Evolutionary conservation across 2,329 filamentous ascomycete genomes (phyloP).

Genomic region (Colletotrichum sidae): DNA sequence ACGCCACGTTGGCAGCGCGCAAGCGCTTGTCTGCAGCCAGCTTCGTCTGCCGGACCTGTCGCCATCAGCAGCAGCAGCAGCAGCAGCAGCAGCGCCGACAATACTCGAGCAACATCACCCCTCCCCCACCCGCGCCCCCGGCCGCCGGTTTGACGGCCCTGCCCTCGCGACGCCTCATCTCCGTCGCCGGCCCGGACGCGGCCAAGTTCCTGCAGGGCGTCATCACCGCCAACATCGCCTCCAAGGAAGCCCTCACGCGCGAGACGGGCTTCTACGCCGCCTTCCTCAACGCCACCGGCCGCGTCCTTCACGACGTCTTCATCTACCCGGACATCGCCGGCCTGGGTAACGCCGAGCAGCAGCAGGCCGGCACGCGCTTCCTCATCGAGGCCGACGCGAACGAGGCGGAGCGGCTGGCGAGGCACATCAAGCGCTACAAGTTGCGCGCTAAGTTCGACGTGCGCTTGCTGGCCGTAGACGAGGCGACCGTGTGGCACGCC

Average conservation of each 20-base stretch:
- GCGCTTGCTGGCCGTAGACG: conserved; percentile 71
- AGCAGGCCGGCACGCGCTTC: conserved; percentile 51
- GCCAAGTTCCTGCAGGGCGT: conserved; percentile 90
- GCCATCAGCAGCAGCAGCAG: conserved; percentile 44
- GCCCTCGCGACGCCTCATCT: conserved; percentile 81
- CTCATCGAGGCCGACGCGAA: conserved; percentile 85
- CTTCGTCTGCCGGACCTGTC: conserved; percentile 46
- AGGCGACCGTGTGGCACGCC: conserved; percentile 77
- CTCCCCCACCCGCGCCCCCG: conserved; percentile 56
- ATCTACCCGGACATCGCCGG: conserved; percentile 74
- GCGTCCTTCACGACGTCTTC: conserved; percentile 90
- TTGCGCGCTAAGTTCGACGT: conserved; percentile 83
- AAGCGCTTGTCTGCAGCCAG: conserved; percentile 22
- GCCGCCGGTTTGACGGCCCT: conserved; percentile 66
- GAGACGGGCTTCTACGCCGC: conserved; percentile 77
- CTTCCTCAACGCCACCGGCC: conserved; percentile 87
- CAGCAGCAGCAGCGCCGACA: conserved; percentile 43
- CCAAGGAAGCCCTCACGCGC: conserved; percentile 49
- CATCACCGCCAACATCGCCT: conserved; percentile 76
- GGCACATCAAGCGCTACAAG: conserved; percentile 87
- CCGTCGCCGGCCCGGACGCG: conserved; percentile 82
- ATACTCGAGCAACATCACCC: conserved; percentile 45
- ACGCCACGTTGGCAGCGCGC: conserved; percentile 19
- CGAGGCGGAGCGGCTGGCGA: conserved; percentile 71
- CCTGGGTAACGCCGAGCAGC: conserved; percentile 39